phyloP scores from a whole-genome alignment of 2,329 filamentous ascomycete species.

The Epichloe elymi region DNA sequence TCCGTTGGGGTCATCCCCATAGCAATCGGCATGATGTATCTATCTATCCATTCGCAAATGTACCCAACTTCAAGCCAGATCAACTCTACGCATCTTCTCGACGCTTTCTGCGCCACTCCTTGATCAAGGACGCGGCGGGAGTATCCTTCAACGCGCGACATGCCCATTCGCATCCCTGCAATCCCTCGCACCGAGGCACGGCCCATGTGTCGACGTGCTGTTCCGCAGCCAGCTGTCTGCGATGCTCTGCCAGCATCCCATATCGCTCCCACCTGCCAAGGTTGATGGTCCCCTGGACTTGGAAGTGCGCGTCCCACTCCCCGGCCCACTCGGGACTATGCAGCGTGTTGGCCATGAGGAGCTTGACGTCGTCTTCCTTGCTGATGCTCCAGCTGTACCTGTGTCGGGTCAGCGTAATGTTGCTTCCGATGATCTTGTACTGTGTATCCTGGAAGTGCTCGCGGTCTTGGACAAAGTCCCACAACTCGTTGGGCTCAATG shows the following conservation, averaged over 20 bases:
- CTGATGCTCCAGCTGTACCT: conserved; percentile 9
- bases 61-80: no score
- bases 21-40: no score
- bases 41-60: no score
- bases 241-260: conserved; percentile 11
- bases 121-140: conserved; percentile 1
- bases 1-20: no score
- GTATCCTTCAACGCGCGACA: conserved; percentile 4
- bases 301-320: conserved; percentile 14
- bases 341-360: conserved; percentile 11
- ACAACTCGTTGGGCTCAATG: conserved; percentile 6
- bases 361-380: conserved; percentile 8
- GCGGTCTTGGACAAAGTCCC: conserved; percentile 5
- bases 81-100: not conserved
- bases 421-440: conserved; percentile 9
- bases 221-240: conserved; percentile 7
- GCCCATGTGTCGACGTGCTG: conserved; percentile 3
- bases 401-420: conserved; percentile 7
- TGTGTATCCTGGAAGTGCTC: conserved; percentile 1
- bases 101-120: not conserved
- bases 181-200: conserved; percentile 1
- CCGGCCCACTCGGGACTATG: conserved; percentile 10
- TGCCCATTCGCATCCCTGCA: conserved; percentile 6
- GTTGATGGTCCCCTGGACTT: conserved; percentile 9
- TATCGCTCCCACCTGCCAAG: conserved; percentile 15